These are phyloP conservation scores for Phytophthora kernoviae DNA, from an alignment of 352 stramenopile genomes.

Conservation along the genomic window DNA sequence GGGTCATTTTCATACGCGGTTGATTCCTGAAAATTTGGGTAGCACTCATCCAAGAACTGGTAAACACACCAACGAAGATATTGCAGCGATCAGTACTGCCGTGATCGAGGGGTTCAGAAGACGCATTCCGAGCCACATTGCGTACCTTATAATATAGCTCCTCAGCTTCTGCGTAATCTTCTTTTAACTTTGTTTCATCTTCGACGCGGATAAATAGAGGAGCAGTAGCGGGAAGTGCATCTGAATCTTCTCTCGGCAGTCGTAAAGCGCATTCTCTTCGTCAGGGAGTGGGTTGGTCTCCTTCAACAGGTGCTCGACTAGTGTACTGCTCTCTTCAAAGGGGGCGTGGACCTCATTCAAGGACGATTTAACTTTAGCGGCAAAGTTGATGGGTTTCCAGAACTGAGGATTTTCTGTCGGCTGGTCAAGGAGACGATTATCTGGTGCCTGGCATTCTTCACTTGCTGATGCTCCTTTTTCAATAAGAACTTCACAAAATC, in stretches of 20 bases:
- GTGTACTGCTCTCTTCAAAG: constrained; percentile 32
- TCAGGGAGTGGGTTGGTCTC: constrained; percentile 42
- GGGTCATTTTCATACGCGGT: constrained; percentile 42
- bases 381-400: constrained; percentile 62
- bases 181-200: constrained; percentile 39
- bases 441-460: constrained; percentile 43
- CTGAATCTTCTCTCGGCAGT: constrained; percentile 50
- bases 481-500: constrained; percentile 48
- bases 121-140: not conserved
- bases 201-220: constrained; percentile 43
- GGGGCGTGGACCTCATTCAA: constrained; percentile 28
- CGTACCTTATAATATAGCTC: constrained; percentile 44
- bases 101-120: not conserved
- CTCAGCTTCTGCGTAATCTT: constrained; percentile 41
- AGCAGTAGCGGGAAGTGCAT: constrained; percentile 41
- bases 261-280: constrained; percentile 34
- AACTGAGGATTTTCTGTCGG: constrained; percentile 38
- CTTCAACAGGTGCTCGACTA: constrained; percentile 44
- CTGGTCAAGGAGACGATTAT: constrained; percentile 49
- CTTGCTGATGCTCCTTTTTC: constrained; percentile 40
- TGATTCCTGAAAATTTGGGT: constrained; percentile 34
- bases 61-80: not conserved
- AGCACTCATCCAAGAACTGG: constrained; percentile 44
- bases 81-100: not conserved
- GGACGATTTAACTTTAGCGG: constrained; percentile 24